Evolutionary conservation across 2,329 filamentous ascomycete species (phyloP), one percentile per base, ranked within the genome.

Genomic region (Penicillium oxalicum): DNA sequence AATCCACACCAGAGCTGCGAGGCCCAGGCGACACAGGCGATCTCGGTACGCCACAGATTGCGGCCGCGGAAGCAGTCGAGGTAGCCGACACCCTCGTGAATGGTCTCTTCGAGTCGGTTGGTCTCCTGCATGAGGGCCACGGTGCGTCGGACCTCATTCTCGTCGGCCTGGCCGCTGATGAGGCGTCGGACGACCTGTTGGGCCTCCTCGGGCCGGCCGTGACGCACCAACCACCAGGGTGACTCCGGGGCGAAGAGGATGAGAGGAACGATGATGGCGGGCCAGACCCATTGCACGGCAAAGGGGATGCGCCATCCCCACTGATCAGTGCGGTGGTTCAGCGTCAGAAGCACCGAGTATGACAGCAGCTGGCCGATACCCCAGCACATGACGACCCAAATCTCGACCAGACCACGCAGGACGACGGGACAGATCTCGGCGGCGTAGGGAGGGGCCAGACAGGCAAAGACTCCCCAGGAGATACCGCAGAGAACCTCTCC

Each of bases 381-480:
- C 70, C 70, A 73, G 53, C 68, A 71, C 5, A 71, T 53, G 47
- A 70, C 70, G 44, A 70, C 63, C 51, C 66, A 68, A n/a, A 60
- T 66, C 2, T 65, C 69, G 44, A 65, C 47, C 36, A 68, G 67
- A 5, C 57, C 50, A 44, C 68, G 61, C 6, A 70, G 55, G 3
- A 54, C 59, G 4, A 68, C 61, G 6, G 69, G 69, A 7, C 60
- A 63, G 3, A 72, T 65, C 45, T 72, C 70, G 2, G 67, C 57
- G 6, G 68, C 69, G 48, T 72, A 71, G 5, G 67, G 62, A 6
- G 61, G 62, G 2, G 66, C 65, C 28, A 70, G 48, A 2, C 66
- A 68, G 33, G 57, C 54, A 50, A 69, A 69, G 33, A 67, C 59
- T 25, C 66, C 67, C 60, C 67, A 67, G 0, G 70, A 69, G 37